Evolutionary conservation across 768 basidiomycete species (phyloP), one percentile per base, ranked within the genome.

Genomic region (Pisolithus marmoratus): DNA sequence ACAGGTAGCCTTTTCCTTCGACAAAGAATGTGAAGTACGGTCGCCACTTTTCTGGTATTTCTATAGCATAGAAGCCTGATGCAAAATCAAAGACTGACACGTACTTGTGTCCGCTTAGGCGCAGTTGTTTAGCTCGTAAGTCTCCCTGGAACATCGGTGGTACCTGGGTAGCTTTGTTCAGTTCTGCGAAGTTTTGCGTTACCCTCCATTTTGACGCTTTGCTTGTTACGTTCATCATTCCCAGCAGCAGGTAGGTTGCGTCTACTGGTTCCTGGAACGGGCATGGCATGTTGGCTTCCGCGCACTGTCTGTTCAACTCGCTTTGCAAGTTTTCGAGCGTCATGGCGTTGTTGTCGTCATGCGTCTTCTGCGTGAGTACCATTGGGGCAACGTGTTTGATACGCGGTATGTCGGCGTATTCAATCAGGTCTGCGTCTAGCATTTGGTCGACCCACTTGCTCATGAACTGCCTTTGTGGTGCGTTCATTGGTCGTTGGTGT

Each of bases 301-400:
- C 3, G 38, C 38, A 40, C 20, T 40, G 11, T n/a, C n/a, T 62
- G 48, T 75, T 74, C 3, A 72, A 60, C 1, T 31, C 14, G 34
- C 65, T 62, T 38, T 65, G 56, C 0, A 76, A 63, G 37, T 75
- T 71, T 4, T 71, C 69, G 1, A 69, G 27, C 0, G 63, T 58
- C 1, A 74, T 44, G 0, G 72, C 70, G 0, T 52, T 59, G 7
- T 40, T 40, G 0, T 58, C 58, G 6, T 69, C 61, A 22, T 71
- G 68, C 4, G 58, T 68, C 48, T 77, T 76, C 50, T 67, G 59
- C 0, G 71, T 72, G 0, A 79, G 56, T 0, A 63, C 71, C 0
- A 66, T 74, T 0, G 61, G 63, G 38, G 22, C 14, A 20, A 38
- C 22, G 17, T 40, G 37, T 12, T 12, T 38, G 20, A 38, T 37